phyloP scores from a whole-genome alignment of 2,329 filamentous ascomycete genomes.

The Triangularia setosa region DNA sequence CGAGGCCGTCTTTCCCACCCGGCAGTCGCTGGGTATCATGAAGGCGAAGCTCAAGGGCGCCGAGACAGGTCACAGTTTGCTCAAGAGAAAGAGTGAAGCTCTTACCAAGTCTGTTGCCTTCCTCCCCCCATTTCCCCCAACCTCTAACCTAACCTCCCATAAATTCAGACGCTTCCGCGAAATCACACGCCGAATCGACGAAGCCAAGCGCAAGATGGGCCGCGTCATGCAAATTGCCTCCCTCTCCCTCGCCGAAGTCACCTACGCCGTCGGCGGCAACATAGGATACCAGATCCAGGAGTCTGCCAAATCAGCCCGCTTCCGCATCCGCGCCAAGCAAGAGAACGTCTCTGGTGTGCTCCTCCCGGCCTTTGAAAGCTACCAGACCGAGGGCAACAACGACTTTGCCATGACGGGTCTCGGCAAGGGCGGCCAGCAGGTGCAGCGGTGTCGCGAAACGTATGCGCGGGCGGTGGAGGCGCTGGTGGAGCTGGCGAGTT shows the following conservation, averaged over 20 bases:
- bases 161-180: constrained; percentile 78
- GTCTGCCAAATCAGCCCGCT: constrained; percentile 86
- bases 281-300: constrained; percentile 98
- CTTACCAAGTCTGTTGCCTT: constrained; percentile 74
- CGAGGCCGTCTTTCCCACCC: constrained; percentile 95
- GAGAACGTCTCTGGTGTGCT: constrained; percentile 98
- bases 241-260: constrained; percentile 95
- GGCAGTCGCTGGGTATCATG: constrained; percentile 95
- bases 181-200: constrained; percentile 94
- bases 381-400: constrained; percentile 80
- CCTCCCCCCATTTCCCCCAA: neutral
- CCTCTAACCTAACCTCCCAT: neutral
- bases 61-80: constrained; percentile 84
- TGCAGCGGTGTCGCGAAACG: constrained; percentile 90
- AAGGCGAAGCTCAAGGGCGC: constrained; percentile 96
- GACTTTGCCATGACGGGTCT: constrained; percentile 95
- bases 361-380: constrained; percentile 89
- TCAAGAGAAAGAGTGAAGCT: constrained; percentile 97
- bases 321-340: constrained; percentile 90
- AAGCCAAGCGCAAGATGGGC: constrained; percentile 99
- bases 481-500: constrained; percentile 86
- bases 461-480: constrained; percentile 96
- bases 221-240: constrained; percentile 98
- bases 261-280: constrained; percentile 91
- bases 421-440: constrained; percentile 95